Evolutionary conservation across 192 early-diverging fungal species (phyloP), one percentile per base, ranked within the genome.

Genomic region (Chytriomyces confervae): DNA sequence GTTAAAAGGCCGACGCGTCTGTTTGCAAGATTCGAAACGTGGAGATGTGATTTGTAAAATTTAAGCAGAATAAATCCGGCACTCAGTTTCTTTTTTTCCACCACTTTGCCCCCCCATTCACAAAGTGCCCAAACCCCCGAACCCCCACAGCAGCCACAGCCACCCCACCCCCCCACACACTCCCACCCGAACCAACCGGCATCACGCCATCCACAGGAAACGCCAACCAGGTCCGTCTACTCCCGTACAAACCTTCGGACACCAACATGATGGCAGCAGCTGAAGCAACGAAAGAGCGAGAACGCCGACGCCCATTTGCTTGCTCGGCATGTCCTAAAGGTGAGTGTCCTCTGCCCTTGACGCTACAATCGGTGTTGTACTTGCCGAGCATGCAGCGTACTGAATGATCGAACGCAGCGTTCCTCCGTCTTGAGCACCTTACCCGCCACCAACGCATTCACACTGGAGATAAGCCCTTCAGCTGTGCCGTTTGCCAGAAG

Each of bases 401-500:
- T 57, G 13, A 57, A 57, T 20, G 16, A 57, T 57, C 53, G 53
- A 36, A 36, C 4, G 36, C 27, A 75, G 76, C 75, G 3, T 96
- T 96, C 82, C 89, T 91, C 72, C 90, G 95, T 18, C 84, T 92
- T 23, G 94, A 96, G 79, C 94, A 96, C 77, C 89, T 96, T 66
- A 91, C 90, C 49, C 93, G 95, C 62, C 95, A 97, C 75, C 86
- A 92, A 68, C 91, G 94, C 66, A 93, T 93, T 13, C 96, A 97
- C 79, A 95, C 94, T 5, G 93, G 94, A 46, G 91, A 91, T 69
- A 93, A 92, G 72, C 96, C 96, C 18, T 95, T 93, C 78, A 84
- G 84, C 49, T 97, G 96, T 80, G 84, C 86, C 0, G 86, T 91
- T 23, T 97, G 96, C 72, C 88, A 86, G 69, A 94, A 94, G 84